A percentile compares a stretch with the other conserved stretches of the same genome.
Conservation (phyloP, 208 protist species). For the Wallacemonas collosoma region DNA sequence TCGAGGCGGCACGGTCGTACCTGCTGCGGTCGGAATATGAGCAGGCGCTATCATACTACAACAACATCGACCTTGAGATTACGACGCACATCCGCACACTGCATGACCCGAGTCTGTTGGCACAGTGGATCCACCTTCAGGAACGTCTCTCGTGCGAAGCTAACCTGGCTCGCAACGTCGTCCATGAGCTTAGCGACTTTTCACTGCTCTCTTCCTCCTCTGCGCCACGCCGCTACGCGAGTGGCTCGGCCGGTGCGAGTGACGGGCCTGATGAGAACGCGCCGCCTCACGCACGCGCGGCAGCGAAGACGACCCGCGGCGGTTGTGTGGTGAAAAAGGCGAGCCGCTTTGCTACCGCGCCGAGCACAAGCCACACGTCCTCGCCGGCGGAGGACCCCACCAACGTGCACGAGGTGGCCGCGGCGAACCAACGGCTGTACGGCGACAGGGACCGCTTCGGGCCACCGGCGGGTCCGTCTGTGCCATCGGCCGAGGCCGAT, state of each 20-base stretch:
- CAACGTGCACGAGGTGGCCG: conserved; percentile 4
- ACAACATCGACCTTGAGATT: conserved; percentile 49
- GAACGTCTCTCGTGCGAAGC: conserved; percentile 46
- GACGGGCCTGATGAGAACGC: conserved; percentile 24
- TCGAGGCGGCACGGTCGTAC: conserved; percentile 61
- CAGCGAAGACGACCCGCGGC: not conserved
- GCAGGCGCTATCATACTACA: conserved; percentile 59
- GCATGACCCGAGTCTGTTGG: conserved; percentile 25
- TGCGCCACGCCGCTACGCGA: not conserved
- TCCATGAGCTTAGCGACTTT: conserved; percentile 39
- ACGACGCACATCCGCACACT: conserved; percentile 23
- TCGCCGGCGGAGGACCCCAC: not conserved
- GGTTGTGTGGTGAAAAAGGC: not conserved
- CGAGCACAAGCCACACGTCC: not conserved
- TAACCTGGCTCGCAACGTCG: conserved; percentile 31
- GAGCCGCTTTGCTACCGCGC: conserved; percentile 7
- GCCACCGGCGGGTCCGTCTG: conserved; percentile 39
- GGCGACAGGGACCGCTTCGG: conserved; percentile 87
- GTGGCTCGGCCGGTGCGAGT: not conserved
- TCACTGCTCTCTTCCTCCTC: conserved; percentile 20
- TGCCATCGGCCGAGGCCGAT: not conserved
- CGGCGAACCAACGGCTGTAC: conserved; percentile 62
- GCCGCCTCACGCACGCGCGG: not conserved
- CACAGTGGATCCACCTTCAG: conserved; percentile 42
- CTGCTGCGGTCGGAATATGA: conserved; percentile 76